These are phyloP conservation scores for Stellera chamaejasme DNA, from an alignment of 345 rosid species.

Conservation along the genomic window DNA sequence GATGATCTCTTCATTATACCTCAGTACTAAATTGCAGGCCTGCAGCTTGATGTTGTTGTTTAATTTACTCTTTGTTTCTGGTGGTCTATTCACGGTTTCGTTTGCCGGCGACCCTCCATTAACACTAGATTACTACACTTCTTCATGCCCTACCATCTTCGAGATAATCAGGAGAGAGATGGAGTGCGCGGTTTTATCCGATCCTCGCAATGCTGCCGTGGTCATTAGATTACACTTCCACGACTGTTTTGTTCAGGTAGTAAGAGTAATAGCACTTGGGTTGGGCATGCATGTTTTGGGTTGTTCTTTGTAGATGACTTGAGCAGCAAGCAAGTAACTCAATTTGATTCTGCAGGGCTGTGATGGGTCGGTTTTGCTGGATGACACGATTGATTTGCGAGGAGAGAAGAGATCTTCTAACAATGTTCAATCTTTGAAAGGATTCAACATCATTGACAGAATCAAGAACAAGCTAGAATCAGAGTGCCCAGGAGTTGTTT, in stretches of 20 bases:
- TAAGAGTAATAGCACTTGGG: too few species aligned
- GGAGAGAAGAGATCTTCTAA: conserved; percentile 76
- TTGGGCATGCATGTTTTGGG: too few species aligned
- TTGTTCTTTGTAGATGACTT: too few species aligned
- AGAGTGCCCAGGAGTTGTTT: conserved; percentile 81
- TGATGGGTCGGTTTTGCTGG: conserved; percentile 80
- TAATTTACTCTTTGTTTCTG: conserved; percentile 15
- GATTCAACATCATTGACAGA: conserved; percentile 58
- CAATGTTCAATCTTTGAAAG: conserved; percentile 47
- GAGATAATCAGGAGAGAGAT: conserved; percentile 71
- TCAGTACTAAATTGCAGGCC: too few species aligned
- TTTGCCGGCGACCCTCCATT: conserved; percentile 33
- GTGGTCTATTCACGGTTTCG: conserved; percentile 13
- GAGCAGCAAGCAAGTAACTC: too few species aligned
- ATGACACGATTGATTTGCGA: conserved; percentile 49
- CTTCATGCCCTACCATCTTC: conserved; percentile 57
- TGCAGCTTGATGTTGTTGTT: not conserved
- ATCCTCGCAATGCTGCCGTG: conserved; percentile 83
- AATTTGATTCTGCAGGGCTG: conserved; percentile 50
- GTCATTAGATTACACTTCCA: conserved; percentile 72
- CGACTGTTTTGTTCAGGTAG: conserved; percentile 88
- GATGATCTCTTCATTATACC: too few species aligned
- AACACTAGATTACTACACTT: conserved; percentile 58
- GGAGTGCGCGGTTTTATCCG: conserved; percentile 77
- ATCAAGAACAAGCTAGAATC: conserved; percentile 89